phyloP scores from a whole-genome alignment of 306 rosid genomes.

The Clitoria ternatea region DNA sequence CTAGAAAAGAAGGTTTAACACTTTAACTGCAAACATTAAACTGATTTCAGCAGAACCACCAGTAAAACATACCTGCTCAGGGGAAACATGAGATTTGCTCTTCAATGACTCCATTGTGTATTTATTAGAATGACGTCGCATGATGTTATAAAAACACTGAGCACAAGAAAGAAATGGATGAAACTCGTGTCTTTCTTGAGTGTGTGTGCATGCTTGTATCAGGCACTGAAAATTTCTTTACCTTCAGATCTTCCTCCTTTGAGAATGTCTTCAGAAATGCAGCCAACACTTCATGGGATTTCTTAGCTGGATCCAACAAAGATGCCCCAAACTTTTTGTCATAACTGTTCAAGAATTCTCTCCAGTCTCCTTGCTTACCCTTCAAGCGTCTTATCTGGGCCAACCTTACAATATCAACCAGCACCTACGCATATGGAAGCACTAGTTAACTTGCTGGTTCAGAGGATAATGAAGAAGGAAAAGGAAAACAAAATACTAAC shows the following conservation, averaged over 20 bases:
- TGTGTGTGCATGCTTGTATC: not conserved
- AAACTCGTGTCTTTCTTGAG: not conserved
- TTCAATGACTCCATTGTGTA: constrained; percentile 30
- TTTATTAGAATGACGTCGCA: constrained; percentile 52
- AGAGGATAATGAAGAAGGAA: not conserved
- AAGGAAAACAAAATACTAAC: not conserved
- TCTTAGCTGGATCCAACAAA: constrained; percentile 72
- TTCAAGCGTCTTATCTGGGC: constrained; percentile 62
- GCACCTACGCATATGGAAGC: constrained; percentile 42
- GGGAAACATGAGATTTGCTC: constrained; percentile 40
- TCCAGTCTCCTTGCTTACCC: constrained; percentile 76
- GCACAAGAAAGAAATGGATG: not conserved
- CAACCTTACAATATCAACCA: constrained; percentile 69
- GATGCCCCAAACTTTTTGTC: constrained; percentile 63
- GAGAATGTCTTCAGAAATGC: constrained; percentile 65
- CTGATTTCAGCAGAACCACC: not conserved
- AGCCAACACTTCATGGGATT: constrained; percentile 52
- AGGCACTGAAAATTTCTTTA: constrained; percentile 15
- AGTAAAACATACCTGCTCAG: constrained; percentile 59
- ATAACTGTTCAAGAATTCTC: constrained; percentile 49
- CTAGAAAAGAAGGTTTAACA: not conserved
- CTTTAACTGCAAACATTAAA: not conserved
- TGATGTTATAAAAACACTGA: constrained; percentile 55
- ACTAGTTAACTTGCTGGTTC: not conserved
- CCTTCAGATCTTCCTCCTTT: constrained; percentile 44